Base-by-base conservation (phyloP, 2,329 filamentous ascomycete species). In the Ascochyta koolunga region DNA sequence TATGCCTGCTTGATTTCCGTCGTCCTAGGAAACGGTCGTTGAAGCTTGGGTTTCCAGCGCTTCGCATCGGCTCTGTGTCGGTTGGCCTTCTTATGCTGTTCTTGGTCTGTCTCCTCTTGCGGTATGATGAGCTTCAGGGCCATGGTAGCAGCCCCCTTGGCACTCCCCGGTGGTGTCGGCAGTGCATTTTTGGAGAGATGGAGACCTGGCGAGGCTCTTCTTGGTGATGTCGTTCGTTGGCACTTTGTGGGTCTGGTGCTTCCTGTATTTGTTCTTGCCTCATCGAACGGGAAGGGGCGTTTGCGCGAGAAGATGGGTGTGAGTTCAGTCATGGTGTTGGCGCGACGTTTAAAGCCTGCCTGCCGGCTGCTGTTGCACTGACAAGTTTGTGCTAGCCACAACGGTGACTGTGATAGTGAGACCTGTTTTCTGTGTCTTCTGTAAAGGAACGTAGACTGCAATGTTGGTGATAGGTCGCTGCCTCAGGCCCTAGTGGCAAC, bases 1-100 rank as follows among this genome's bases (percentile, higher is more conserved):
- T 68, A 68, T 1, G 64, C 60, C 3, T 56, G 41, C 3, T 47
- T 61, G 22, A 67, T 61, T 45, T 68, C 64, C 11, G 25, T 47
- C 18, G 18, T 21, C 6, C 18, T 51, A 1, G 62, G 66, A 15
- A 51, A 61, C 0, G 62, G 51, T 9, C 56, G 44, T 35, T 60
- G 53, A 0, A 67, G 61, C 35, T 67, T 66, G 0, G 57, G 40
- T 21, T 42, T 45, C 61, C 64, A 65, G 18, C 59, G 56, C 15
- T 50, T 55, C 7, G 67, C 64, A n/a, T 63, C 56, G 3, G 41
- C 50, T 47, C 38, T 54, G 21, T 56, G 66, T 10, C 49, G 32
- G 11, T 56, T 59, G 6, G 62, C 32, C 16, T 24, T 56, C 9
- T 42, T 44, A 18, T 60, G 50, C 11, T 64, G 55, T 15, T 56